These are phyloP conservation scores for Lecanicillium sp. DNA, from an alignment of 2,329 filamentous ascomycete genomes.

Conservation along the genomic window DNA sequence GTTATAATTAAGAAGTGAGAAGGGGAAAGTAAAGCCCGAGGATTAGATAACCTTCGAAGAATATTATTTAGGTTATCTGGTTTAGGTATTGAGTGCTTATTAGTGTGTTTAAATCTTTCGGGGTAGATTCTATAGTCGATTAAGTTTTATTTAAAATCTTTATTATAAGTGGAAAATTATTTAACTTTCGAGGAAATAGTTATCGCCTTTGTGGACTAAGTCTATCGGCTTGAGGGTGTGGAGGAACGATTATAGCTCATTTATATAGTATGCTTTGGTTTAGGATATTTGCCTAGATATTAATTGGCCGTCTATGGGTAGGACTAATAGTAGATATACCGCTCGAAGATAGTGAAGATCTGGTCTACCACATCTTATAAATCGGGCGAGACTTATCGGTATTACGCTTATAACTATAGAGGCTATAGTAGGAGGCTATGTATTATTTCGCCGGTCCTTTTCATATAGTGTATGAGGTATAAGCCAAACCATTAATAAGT, in stretches of 20 bases:
- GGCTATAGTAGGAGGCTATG: background rate
- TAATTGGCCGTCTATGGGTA: background rate
- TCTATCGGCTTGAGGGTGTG: slow-evolving; percentile 9
- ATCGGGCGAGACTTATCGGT: background rate
- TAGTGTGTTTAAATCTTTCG: background rate
- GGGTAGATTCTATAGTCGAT: slow-evolving; percentile 29
- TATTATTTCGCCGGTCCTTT: slow-evolving; percentile 20
- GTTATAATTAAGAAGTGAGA: slow-evolving; percentile 26
- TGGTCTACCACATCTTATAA: slow-evolving; percentile 18
- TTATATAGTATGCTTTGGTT: slow-evolving; percentile 2
- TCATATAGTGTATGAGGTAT: slow-evolving; percentile 23
- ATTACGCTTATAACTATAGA: background rate
- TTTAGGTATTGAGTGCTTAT: background rate
- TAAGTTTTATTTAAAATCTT: slow-evolving; percentile 31
- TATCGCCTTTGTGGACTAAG: slow-evolving; percentile 18
- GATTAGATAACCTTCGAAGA: background rate
- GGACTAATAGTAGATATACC: slow-evolving; percentile 14
- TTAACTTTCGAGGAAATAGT: slow-evolving; percentile 9
- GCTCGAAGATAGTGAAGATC: slow-evolving; percentile 20
- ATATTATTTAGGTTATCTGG: slow-evolving; percentile 2
- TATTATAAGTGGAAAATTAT: slow-evolving; percentile 25
- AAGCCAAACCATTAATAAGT: slow-evolving; percentile 22
- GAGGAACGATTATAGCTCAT: background rate
- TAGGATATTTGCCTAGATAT: background rate
- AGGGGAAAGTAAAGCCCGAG: slow-evolving; percentile 29